Base-by-base conservation (phyloP, 1,139 yeast genomes). In the Cylindricascospora bacillispora region DNA sequence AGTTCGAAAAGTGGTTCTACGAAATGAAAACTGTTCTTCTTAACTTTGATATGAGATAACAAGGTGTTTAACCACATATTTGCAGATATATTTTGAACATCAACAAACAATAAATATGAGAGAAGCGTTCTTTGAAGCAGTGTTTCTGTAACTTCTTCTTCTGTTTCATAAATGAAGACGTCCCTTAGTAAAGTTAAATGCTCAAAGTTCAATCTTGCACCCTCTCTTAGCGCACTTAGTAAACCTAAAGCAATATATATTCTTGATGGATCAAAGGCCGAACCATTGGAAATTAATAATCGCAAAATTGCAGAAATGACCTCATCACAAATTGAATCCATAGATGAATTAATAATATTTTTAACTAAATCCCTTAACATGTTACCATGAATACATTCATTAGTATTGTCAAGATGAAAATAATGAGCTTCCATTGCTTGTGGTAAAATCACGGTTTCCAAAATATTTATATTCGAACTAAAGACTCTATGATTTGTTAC, bases 191-290 rank as follows among this genome's bases (percentile, higher is more conserved):
- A 35, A 1, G 31, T 23, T 2, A 62, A 32, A 23, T 60, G 48
- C 9, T 33, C 33, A 37, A 57, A 4, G 22, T 42, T 21, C 43
- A 74, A 41, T 33, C 41, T 58, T 39, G 6, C 47, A 41, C 35
- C 45, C 27, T 36, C 40, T 0, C 46, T 47, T 21, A 79, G 54
- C 1, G 82, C 86, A 5, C 56, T 43, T 9, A 69, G 47, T 6
- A 81, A 44, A 5, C 93, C 93, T 19, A 60, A 54, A 1, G 73
- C 47, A 3, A 78, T 55, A 41, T 71, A 78, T 2, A 79, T 64
- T 48, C 83, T 67, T 1, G 89, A 71, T 1, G 86, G 82, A 38
- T 75, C 93, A 54, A 72, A 83, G 0, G 75, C 56, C 6, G 67
- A 65, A 29, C 68, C 65, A 15, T 62, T 50, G 4, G 61, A 62